Conservation (phyloP, 2,329 filamentous ascomycete genomes). For the Phaeophleospora eucalypticola region DNA sequence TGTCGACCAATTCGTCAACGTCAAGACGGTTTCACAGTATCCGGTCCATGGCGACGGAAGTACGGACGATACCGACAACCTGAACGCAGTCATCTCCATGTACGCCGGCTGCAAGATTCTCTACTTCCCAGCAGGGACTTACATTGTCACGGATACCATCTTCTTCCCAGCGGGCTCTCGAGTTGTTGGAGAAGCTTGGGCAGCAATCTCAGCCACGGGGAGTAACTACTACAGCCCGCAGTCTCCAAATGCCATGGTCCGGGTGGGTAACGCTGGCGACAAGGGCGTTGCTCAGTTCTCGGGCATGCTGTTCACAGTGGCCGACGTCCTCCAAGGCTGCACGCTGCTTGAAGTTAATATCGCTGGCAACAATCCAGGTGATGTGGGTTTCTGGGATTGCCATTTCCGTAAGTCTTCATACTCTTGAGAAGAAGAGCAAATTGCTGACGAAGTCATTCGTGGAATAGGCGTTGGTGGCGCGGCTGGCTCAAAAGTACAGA, state of each 20-base stretch:
- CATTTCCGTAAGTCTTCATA: no score
- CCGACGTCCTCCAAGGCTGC: constrained; percentile 40
- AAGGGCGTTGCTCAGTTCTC: constrained; percentile 47
- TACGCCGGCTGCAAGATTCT: constrained; percentile 21
- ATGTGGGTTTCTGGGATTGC: constrained; percentile 34
- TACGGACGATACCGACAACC: constrained; percentile 53
- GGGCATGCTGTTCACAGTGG: constrained; percentile 50
- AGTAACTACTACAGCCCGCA: background rate
- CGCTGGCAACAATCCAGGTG: constrained; percentile 41
- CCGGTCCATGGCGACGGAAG: constrained; percentile 41
- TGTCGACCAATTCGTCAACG: constrained; percentile 32
- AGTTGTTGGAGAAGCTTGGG: background rate
- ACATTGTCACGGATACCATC: constrained; percentile 46
- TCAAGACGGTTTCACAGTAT: constrained; percentile 34
- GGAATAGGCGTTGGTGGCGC: background rate
- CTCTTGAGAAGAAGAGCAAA: no score
- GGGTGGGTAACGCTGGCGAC: constrained; percentile 50
- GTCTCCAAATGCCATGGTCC: constrained; percentile 37
- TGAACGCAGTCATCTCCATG: constrained; percentile 38
- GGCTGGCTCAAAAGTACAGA: constrained; percentile 1
- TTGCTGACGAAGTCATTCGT: no score
- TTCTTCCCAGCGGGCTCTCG: constrained; percentile 1
- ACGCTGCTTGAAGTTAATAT: constrained; percentile 49
- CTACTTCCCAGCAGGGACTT: constrained; percentile 41
- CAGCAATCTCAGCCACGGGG: background rate